Percentiles rank a stretch among this genome's conserved stretches.
Evolutionary conservation across 2,329 filamentous ascomycete genomes (phyloP).

Genomic region (Paecilomyces formosus): DNA sequence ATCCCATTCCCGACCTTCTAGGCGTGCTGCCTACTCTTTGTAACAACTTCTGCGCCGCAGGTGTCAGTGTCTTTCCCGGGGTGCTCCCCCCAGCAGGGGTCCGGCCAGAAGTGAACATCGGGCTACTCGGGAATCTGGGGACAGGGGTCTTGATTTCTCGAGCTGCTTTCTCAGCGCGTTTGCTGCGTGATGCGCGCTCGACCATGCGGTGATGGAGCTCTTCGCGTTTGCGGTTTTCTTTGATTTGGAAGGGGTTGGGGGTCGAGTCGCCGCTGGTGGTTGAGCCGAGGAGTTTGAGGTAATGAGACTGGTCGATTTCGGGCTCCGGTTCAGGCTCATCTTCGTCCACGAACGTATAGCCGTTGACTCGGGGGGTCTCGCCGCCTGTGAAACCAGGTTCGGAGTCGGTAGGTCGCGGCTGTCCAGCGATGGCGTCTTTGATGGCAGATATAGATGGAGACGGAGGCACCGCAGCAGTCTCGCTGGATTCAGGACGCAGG

Average conservation of each 20-base stretch:
- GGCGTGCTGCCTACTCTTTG: slow-evolving; percentile 32
- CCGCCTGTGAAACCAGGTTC: slow-evolving; percentile 55
- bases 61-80: slow-evolving; percentile 31
- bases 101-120: slow-evolving; percentile 26
- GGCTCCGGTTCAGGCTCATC: slow-evolving; percentile 39
- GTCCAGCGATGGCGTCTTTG: slow-evolving; percentile 73
- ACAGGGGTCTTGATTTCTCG: slow-evolving; percentile 49
- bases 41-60: slow-evolving; percentile 36
- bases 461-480: slow-evolving; percentile 47
- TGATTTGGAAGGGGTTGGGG: slow-evolving; percentile 73
- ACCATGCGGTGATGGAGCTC: slow-evolving; percentile 80
- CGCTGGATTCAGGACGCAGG: slow-evolving; percentile 46
- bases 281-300: slow-evolving; percentile 17
- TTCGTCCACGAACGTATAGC: slow-evolving; percentile 90
- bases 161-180: slow-evolving; percentile 55
- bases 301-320: slow-evolving; percentile 45
- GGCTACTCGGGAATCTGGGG: slow-evolving; percentile 34
- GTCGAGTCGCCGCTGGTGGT: slow-evolving; percentile 40
- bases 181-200: slow-evolving; percentile 67
- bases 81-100: slow-evolving; percentile 14
- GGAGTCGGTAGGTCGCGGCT: slow-evolving; percentile 54
- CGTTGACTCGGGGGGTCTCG: slow-evolving; percentile 85
- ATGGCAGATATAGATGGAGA: slow-evolving; percentile 82
- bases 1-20: slow-evolving; percentile 7
- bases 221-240: slow-evolving; percentile 68